A percentile compares a stretch with the other conserved stretches of the same genome.
Evolutionary conservation across 805 yeast species (phyloP).

Genomic region (Candida montana): DNA sequence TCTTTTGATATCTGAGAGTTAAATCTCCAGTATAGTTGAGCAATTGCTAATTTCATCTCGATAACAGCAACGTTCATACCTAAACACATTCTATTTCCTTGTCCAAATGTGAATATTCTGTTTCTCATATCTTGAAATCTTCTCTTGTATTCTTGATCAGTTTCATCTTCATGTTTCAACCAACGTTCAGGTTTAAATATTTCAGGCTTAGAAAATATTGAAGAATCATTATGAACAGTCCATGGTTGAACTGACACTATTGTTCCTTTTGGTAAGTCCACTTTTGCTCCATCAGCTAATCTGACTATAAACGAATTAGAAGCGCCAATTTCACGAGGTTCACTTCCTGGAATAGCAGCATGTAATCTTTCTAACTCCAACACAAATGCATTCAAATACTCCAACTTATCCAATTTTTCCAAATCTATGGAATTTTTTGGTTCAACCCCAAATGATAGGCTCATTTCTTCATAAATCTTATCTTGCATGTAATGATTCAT

Average conservation of each 20-base stretch:
- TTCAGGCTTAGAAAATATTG: slow-evolving; percentile 43
- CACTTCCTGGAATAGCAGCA: slow-evolving; percentile 71
- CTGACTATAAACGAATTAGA: slow-evolving; percentile 15
- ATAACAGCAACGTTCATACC: slow-evolving; percentile 64
- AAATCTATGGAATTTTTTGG: slow-evolving; percentile 15
- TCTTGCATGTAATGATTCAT: slow-evolving; percentile 40
- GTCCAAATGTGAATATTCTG: slow-evolving; percentile 64
- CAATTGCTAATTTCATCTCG: slow-evolving; percentile 56
- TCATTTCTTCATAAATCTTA: slow-evolving; percentile 42
- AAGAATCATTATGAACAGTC: slow-evolving; percentile 49
- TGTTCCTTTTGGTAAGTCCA: slow-evolving; percentile 47
- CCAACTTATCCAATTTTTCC: slow-evolving; percentile 47
- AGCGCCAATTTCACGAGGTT: slow-evolving; percentile 49
- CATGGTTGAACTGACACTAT: slow-evolving; percentile 61
- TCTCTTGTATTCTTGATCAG: slow-evolving; percentile 27
- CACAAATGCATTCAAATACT: slow-evolving; percentile 55
- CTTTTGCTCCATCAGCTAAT: slow-evolving; percentile 15
- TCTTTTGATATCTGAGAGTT: slow-evolving; percentile 33
- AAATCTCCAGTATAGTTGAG: slow-evolving; percentile 48
- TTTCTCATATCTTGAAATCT: slow-evolving; percentile 43
- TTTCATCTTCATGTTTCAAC: slow-evolving; percentile 38
- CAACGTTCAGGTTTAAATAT: slow-evolving; percentile 58
- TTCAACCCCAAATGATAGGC: slow-evolving; percentile 30
- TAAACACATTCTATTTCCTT: slow-evolving; percentile 69
- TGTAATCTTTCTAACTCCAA: slow-evolving; percentile 58